Base-by-base conservation (phyloP, 345 rosid genomes). In the Laguncularia racemosa region DNA sequence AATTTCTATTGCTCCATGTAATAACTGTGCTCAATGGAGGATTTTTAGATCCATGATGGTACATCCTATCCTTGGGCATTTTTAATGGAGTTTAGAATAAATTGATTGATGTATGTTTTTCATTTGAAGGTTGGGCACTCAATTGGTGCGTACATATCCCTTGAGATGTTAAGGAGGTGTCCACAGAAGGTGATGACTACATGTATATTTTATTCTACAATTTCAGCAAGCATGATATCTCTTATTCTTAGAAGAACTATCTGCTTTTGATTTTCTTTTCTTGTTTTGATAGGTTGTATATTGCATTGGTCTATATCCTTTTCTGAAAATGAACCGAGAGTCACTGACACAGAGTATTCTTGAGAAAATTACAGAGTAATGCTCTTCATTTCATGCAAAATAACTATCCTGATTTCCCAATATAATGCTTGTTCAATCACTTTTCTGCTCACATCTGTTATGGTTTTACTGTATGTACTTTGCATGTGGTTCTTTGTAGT, bases 81-180 rank as follows among this genome's bases (percentile, higher is more conserved):
- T 33, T 33, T 23, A 2, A 23, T 2, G 5, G 6, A 9, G 1
- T 47, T 47, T 14, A 2, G 50, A 23, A 52, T 20, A 44, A 12
- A 21, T 53, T 45, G 15, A 55, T 59, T 2, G 9, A 33, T 9
- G 11, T 33, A 4, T 33, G 9, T 33, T 33, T 33, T 33, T 56
- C 16, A 12, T 71, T 44, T 60, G 67, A 64, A 88, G 96, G 89
- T 88, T 75, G 95, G 85, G 48, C 96, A 92, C 61, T 92, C 96
- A 49, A 84, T 88, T 52, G 98, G 98, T 56, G 71, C 93, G 12
- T 80, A 82, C 67, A 86, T 92, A 60, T 59, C 80, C 23, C 63
- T 86, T 66, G 87, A 84, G 56, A 72, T 80, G 52, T 64, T 86
- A 21, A 80, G 53, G 76, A 78, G 73, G 63, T 79, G 57, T 62